A percentile compares a stretch with the other conserved stretches of the same genome.
These are phyloP conservation scores for Pseudocohnilembus persalinus DNA, from an alignment of 169 alveolate genomes.

Conservation along the genomic window DNA sequence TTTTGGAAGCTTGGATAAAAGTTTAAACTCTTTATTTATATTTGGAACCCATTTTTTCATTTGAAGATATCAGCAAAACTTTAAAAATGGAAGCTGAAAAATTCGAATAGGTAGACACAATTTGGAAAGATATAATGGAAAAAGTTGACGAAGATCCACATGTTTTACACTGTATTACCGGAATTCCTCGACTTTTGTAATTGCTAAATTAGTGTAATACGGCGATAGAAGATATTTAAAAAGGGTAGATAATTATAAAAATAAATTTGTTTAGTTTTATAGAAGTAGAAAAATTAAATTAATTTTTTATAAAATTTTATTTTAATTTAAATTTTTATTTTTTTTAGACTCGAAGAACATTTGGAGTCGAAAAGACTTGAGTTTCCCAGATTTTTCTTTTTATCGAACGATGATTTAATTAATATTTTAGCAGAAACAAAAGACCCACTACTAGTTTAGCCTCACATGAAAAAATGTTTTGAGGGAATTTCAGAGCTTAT, in stretches of 20 bases:
- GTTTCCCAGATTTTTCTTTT: constrained; percentile 78
- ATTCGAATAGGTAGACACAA: constrained; percentile 72
- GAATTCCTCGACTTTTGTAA: constrained; percentile 61
- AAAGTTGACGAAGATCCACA: constrained; percentile 65
- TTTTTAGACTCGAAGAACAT: constrained; percentile 53
- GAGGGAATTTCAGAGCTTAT: constrained; percentile 75
- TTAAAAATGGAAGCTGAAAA: constrained; percentile 77
- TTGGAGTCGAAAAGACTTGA: constrained; percentile 79
- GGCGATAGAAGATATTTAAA: constrained; percentile 76
- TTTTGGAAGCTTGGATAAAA: constrained; percentile 84
- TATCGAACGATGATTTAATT: constrained; percentile 78
- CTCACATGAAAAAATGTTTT: constrained; percentile 78
- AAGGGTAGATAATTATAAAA: too few relatives aligned
- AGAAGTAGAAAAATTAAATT: too few relatives aligned
- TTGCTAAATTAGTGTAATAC: constrained; percentile 61
- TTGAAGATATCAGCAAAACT: constrained; percentile 82
- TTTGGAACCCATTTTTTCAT: constrained; percentile 83
- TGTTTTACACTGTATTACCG: constrained; percentile 60
- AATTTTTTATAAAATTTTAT: too few relatives aligned
- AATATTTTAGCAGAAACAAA: constrained; percentile 77
- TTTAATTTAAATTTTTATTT: too few relatives aligned
- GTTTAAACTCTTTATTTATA: constrained; percentile 83
- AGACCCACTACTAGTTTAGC: constrained; percentile 70
- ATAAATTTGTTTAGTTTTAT: too few relatives aligned
- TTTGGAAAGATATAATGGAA: constrained; percentile 77